A percentile compares a stretch with the other conserved stretches of the same genome.
phyloP scores from a whole-genome alignment of 192 early-diverging fungal genomes.

The Backusella macrospora region DNA sequence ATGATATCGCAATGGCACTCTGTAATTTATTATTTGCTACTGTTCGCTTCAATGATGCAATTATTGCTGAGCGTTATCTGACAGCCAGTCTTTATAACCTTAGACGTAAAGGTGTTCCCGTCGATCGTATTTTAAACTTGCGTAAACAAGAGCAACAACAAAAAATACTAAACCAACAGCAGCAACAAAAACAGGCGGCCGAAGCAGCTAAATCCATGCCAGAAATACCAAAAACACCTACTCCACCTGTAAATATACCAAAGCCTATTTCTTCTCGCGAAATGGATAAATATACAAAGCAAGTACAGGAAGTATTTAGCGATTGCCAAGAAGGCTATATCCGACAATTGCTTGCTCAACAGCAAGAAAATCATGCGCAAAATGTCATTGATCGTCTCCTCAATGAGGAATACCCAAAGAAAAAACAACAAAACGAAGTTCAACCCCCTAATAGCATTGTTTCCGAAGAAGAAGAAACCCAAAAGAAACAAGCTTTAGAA shows the following conservation, averaged over 20 bases:
- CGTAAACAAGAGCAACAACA: constrained; percentile 37
- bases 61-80: constrained; percentile 76
- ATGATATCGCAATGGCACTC: constrained; percentile 78
- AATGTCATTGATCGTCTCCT: constrained; percentile 64
- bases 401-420: constrained; percentile 58
- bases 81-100: constrained; percentile 68
- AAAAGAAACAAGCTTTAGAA: neutral
- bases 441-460: neutral
- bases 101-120: constrained; percentile 65
- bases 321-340: constrained; percentile 64
- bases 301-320: constrained; percentile 64
- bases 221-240: constrained; percentile 26
- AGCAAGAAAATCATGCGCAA: constrained; percentile 53
- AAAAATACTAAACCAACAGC: neutral
- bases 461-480: neutral
- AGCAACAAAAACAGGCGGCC: neutral
- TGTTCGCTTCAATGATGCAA: constrained; percentile 74
- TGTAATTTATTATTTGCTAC: constrained; percentile 68
- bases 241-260: constrained; percentile 29
- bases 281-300: constrained; percentile 33
- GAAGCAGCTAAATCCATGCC: neutral
- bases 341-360: constrained; percentile 49
- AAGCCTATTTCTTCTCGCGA: constrained; percentile 17
- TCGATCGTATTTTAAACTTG: constrained; percentile 58
- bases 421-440: neutral